Evolutionary conservation across 2,329 filamentous ascomycete genomes (phyloP).

Genomic region (Colletotrichum simmondsii): DNA sequence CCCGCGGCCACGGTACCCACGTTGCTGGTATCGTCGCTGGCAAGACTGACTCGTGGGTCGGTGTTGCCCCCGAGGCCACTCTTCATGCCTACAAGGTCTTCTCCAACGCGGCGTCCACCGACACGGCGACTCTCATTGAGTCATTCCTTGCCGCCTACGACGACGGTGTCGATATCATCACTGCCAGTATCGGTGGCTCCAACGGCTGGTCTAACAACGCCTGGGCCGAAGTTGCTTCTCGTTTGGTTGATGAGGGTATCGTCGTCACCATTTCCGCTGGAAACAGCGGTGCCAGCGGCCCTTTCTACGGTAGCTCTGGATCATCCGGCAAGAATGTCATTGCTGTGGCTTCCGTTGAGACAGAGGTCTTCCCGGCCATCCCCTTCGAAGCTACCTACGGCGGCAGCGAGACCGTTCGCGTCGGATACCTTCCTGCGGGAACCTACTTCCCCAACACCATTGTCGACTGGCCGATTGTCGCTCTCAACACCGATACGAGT

Average conservation of each 20-base stretch:
- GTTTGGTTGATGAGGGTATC: slow-evolving; percentile 57
- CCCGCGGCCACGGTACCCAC: slow-evolving; percentile 42
- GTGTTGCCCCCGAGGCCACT: slow-evolving; percentile 44
- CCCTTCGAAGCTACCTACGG: slow-evolving; percentile 45
- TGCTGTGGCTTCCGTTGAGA: slow-evolving; percentile 55
- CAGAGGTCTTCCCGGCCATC: slow-evolving; percentile 42
- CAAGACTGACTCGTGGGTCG: slow-evolving; percentile 36
- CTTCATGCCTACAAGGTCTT: slow-evolving; percentile 44
- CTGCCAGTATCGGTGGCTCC: slow-evolving; percentile 46
- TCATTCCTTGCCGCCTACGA: slow-evolving; percentile 48
- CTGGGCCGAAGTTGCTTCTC: slow-evolving; percentile 49
- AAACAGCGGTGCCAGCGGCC: slow-evolving; percentile 59
- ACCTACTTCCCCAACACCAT: slow-evolving; percentile 46
- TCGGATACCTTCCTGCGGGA: slow-evolving; percentile 48
- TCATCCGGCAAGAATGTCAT: slow-evolving; percentile 54
- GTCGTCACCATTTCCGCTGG: slow-evolving; percentile 63
- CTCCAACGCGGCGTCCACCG: slow-evolving; percentile 37
- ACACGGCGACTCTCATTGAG: slow-evolving; percentile 52
- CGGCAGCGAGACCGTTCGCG: slow-evolving; percentile 37
- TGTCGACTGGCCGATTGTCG: slow-evolving; percentile 44
- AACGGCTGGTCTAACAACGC: slow-evolving; percentile 42
- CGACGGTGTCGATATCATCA: slow-evolving; percentile 49
- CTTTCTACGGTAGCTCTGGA: slow-evolving; percentile 57
- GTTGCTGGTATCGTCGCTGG: slow-evolving; percentile 46
- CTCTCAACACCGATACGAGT: slow-evolving; percentile 40